Evolutionary conservation across 225 moss, liverwort and hornwort species (phyloP), one percentile per base, ranked within the genome.

Genomic region (Takakia lepidozioides): DNA sequence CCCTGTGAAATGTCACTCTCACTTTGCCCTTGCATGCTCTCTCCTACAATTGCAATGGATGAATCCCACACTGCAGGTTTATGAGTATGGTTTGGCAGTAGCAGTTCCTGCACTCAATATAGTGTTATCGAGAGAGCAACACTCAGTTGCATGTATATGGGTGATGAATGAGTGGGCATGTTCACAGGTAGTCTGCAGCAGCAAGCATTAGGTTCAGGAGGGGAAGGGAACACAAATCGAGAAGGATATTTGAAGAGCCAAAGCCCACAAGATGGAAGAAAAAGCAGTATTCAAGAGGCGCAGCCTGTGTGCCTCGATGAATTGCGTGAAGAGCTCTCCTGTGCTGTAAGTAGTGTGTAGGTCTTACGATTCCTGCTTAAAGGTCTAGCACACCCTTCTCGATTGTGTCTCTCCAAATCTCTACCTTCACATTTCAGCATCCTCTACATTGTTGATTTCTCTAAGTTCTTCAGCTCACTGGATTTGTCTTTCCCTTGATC

Each of bases 271-370:
- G 67, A 41, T 11, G 58, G 54, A 36, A 43, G 42, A 26, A 72
- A 62, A 55, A 61, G 32, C 66, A 70, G 34, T 36, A 15, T 38
- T 51, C 61, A 3, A 56, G 69, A 39, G 24, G 61, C 48, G 62
- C 55, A 35, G 76, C 70, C 35, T 44, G 46, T 78, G 25, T 75
- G 79, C 53, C 60, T 87, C 52, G 87, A 87, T 51, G 75, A 87
- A 54, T 32, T 92, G 43, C 56, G 82, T 47, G 91, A 87, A 53
- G 91, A 92, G 59, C 75, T 92, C 28, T 78, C 87, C 24, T 92
- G 91, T 48, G 87, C 86, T 47, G 91, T 92, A 65, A 48, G 75
- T n/a, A n/a, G n/a, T n/a, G n/a, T n/a, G n/a, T n/a, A n/a, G n/a
- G n/a, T n/a, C n/a, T n/a, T n/a, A n/a, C n/a, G n/a, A n/a, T 19